phyloP scores from a whole-genome alignment of 208 protist species.

The Porcisia deanei region DNA sequence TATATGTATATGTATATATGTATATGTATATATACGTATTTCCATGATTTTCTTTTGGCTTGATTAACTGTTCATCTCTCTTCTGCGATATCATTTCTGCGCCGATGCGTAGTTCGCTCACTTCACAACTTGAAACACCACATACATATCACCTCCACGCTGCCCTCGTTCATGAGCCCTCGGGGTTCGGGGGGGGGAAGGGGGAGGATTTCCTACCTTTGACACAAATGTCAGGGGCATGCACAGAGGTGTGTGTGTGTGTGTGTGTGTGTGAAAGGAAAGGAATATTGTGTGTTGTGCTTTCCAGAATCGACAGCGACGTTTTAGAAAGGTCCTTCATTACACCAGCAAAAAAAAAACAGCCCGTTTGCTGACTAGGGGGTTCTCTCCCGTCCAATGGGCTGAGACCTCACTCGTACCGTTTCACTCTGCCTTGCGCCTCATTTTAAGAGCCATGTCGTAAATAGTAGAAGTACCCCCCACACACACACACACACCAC shows the following conservation, averaged over 20 bases:
- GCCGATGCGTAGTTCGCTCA: neutral
- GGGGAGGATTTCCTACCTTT: neutral
- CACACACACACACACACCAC: too few relatives aligned
- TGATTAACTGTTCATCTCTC: conserved; percentile 14
- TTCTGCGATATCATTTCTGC: conserved; percentile 10
- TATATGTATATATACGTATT: too few relatives aligned
- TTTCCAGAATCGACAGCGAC: neutral
- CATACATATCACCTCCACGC: neutral
- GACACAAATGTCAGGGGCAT: conserved; percentile 7
- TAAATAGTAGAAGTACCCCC: neutral
- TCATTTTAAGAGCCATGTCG: neutral
- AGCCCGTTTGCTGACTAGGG: neutral
- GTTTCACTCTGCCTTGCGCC: neutral
- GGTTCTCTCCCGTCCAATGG: neutral
- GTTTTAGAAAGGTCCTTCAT: neutral
- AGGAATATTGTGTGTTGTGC: too few relatives aligned
- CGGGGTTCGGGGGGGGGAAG: too few relatives aligned
- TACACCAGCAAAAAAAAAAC: conserved; percentile 7
- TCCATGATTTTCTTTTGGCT: conserved; percentile 1
- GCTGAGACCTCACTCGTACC: neutral
- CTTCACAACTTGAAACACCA: neutral
- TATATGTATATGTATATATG: too few relatives aligned
- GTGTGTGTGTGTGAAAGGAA: neutral
- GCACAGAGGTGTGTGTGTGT: conserved; percentile 5
- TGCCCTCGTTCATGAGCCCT: neutral